Conservation (phyloP, 2,329 filamentous ascomycete species). For the Pseudocercospora musae region DNA sequence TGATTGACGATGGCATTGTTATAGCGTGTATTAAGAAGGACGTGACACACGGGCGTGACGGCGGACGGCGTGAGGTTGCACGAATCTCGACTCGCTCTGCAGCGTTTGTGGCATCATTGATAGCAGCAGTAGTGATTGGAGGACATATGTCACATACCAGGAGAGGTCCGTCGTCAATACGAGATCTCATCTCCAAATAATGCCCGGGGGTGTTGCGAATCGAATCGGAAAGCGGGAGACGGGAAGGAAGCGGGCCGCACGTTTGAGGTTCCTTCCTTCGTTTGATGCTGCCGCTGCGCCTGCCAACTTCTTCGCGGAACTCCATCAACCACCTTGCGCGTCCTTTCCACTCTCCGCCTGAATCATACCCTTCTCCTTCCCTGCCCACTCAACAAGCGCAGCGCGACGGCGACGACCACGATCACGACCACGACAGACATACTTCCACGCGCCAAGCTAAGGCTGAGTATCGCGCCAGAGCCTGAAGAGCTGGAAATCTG, state of each 20-base stretch:
- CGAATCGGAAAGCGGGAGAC: background rate
- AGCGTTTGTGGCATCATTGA: background rate
- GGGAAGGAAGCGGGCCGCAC: background rate
- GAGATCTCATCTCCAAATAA: background rate
- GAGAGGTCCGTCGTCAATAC: background rate
- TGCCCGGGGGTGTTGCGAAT: background rate
- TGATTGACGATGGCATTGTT: background rate
- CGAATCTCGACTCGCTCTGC: background rate
- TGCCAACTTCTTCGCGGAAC: background rate
- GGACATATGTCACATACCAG: background rate
- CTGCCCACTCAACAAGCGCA: background rate
- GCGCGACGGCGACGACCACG: too few relatives aligned
- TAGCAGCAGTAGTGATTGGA: background rate
- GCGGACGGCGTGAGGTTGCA: background rate
- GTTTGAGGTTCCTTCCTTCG: background rate
- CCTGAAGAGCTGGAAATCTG: background rate
- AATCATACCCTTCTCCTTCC: background rate
- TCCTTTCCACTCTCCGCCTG: background rate
- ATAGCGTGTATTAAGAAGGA: background rate
- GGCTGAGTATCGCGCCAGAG: conserved; percentile 1
- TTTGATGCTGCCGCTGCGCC: background rate
- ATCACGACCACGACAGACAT: background rate
- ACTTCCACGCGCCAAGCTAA: background rate
- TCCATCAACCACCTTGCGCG: background rate
- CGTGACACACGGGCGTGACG: background rate